A percentile compares a stretch with the other conserved stretches of the same genome.
Evolutionary conservation across 345 rosid species (phyloP).

Genomic region (Lepidium sativum): DNA sequence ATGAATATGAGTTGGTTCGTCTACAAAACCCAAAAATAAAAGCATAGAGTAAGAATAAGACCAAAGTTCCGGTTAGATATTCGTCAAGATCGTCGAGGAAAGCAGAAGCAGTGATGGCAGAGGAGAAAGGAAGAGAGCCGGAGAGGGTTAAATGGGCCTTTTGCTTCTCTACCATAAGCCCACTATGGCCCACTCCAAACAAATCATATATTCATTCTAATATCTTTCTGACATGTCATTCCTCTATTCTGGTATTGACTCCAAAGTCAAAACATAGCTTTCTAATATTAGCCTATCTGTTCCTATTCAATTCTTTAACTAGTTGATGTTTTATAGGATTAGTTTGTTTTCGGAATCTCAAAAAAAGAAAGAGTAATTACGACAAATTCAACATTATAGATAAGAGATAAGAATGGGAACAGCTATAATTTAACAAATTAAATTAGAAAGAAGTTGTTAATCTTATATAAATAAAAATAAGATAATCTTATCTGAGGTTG

Average conservation of each 20-base stretch:
- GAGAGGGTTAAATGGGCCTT: no score
- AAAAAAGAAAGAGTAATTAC: neutral
- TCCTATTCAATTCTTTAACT: no score
- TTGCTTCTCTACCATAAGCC: no score
- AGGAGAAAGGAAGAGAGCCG: neutral
- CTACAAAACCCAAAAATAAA: neutral
- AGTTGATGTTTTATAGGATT: neutral
- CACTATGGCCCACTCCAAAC: neutral
- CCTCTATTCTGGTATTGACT: neutral
- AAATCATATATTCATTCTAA: no score
- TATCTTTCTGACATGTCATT: no score
- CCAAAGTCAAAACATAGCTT: neutral
- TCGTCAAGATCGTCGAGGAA: neutral
- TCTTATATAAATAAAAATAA: neutral
- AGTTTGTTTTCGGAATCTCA: neutral
- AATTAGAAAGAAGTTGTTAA: neutral
- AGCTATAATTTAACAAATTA: neutral
- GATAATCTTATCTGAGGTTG: neutral
- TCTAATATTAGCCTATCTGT: constrained; percentile 10
- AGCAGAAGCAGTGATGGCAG: neutral
- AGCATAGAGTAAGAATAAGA: neutral
- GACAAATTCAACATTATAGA: constrained; percentile 1
- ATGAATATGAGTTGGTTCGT: no score
- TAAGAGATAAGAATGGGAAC: no score
- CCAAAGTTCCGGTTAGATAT: neutral